Evolutionary conservation across 805 yeast genomes (phyloP).

Genomic region (Ogataea naganishii): DNA sequence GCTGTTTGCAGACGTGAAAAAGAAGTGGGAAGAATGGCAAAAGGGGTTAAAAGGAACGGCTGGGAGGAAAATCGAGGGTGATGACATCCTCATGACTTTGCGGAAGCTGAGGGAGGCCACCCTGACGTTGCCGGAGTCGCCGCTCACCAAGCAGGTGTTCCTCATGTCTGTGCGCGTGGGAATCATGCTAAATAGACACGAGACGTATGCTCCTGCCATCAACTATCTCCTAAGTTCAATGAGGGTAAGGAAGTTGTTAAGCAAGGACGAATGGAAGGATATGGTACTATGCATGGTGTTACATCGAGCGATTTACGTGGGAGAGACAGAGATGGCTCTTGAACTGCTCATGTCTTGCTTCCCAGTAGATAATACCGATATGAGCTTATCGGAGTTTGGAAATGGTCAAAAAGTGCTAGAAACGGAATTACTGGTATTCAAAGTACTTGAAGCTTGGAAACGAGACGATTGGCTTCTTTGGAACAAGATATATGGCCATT

Average conservation of each 20-base stretch:
- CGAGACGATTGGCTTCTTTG: constrained; percentile 22
- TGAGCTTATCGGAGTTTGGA: neutral
- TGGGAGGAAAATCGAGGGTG: constrained; percentile 8
- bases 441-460: constrained; percentile 19
- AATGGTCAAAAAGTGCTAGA: neutral
- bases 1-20: constrained; percentile 30
- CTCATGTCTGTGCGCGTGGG: constrained; percentile 39
- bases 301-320: constrained; percentile 35
- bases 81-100: constrained; percentile 27
- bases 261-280: constrained; percentile 27
- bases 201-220: constrained; percentile 48
- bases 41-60: constrained; percentile 1
- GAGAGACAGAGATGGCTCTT: constrained; percentile 25
- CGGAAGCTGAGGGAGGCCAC: constrained; percentile 52
- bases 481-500: constrained; percentile 19
- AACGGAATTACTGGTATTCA: constrained; percentile 1
- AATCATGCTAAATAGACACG: constrained; percentile 37
- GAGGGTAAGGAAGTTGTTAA: constrained; percentile 12
- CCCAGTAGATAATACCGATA: constrained; percentile 1
- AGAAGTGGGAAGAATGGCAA: constrained; percentile 8
- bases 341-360: constrained; percentile 16
- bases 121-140: constrained; percentile 24
- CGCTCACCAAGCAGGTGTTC: constrained; percentile 36
- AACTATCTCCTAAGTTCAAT: constrained; percentile 27
- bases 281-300: constrained; percentile 32